Conservation (phyloP, 352 stramenopile species). For the Phytopythium aichiense region DNA sequence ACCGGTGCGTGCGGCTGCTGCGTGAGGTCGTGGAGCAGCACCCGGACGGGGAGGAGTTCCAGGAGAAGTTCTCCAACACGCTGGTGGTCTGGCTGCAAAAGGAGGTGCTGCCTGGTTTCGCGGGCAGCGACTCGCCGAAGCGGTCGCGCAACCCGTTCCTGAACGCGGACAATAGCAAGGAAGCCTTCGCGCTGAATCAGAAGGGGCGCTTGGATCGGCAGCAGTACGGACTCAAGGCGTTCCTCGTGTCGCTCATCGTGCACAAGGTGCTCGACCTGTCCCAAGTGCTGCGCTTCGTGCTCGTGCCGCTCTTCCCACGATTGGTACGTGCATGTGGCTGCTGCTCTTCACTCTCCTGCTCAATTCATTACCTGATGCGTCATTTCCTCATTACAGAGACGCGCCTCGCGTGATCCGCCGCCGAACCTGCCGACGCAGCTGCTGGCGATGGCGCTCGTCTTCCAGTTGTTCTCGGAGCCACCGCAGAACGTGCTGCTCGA, state of each 20-base stretch:
- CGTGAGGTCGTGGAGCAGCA: slow-evolving; percentile 83
- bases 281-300: slow-evolving; percentile 78
- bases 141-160: slow-evolving; percentile 82
- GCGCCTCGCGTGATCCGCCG: slow-evolving; percentile 63
- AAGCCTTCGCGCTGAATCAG: slow-evolving; percentile 78
- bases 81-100: slow-evolving; percentile 85
- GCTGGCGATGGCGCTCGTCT: slow-evolving; percentile 79
- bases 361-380: background rate
- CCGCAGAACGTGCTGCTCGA: slow-evolving; percentile 78
- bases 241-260: slow-evolving; percentile 74
- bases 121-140: slow-evolving; percentile 70
- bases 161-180: slow-evolving; percentile 74
- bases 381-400: slow-evolving; percentile 24
- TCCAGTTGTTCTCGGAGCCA: slow-evolving; percentile 81
- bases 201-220: slow-evolving; percentile 79
- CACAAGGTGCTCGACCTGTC: slow-evolving; percentile 85
- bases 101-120: slow-evolving; percentile 79
- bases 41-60: slow-evolving; percentile 79
- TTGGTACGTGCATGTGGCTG: slow-evolving; percentile 26
- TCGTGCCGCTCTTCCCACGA: slow-evolving; percentile 78
- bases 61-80: slow-evolving; percentile 82
- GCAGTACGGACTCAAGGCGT: slow-evolving; percentile 85
- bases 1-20: slow-evolving; percentile 81
- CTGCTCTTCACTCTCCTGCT: too few species aligned
- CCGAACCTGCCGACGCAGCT: slow-evolving; percentile 78